Conservation (phyloP, 768 basidiomycete genomes). For the Tephrocybe rancida region DNA sequence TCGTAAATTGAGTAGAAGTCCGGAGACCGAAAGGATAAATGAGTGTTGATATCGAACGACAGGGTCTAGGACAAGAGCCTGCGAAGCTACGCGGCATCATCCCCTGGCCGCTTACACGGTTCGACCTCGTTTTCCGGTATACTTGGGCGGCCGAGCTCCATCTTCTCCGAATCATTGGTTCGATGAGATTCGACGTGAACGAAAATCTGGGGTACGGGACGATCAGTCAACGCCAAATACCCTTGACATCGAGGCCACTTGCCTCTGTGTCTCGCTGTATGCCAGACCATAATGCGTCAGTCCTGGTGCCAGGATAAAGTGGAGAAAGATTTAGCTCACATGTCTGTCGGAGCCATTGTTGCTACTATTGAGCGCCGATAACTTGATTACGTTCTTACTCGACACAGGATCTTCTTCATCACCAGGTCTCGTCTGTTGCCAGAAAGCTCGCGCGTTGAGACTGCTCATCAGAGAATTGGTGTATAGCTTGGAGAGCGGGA, state of each 20-base stretch:
- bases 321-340: not conserved
- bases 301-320: not conserved
- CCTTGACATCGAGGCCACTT: not conserved
- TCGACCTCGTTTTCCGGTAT: not conserved
- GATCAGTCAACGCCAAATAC: not conserved
- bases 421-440: conserved; percentile 19
- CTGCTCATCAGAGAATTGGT: conserved; percentile 43
- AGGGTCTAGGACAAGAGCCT: too few species aligned
- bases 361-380: not conserved
- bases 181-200: conserved; percentile 24
- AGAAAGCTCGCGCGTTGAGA: conserved; percentile 34
- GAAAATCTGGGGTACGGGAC: conserved; percentile 17
- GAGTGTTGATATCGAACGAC: too few species aligned
- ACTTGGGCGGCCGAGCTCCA: not conserved
- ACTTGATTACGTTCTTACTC: not conserved
- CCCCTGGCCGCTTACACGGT: not conserved
- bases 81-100: not conserved
- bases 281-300: too few species aligned
- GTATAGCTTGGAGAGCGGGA: conserved; percentile 41
- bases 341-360: not conserved
- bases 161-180: conserved; percentile 1
- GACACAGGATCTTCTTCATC: not conserved
- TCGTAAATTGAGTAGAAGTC: too few species aligned
- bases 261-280: conserved; percentile 3
- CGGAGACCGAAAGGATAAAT: too few species aligned